Percentiles rank a stretch among this genome's conserved stretches.
Conservation (phyloP, 2,329 filamentous ascomycete genomes). For the Knufia fluminis region DNA sequence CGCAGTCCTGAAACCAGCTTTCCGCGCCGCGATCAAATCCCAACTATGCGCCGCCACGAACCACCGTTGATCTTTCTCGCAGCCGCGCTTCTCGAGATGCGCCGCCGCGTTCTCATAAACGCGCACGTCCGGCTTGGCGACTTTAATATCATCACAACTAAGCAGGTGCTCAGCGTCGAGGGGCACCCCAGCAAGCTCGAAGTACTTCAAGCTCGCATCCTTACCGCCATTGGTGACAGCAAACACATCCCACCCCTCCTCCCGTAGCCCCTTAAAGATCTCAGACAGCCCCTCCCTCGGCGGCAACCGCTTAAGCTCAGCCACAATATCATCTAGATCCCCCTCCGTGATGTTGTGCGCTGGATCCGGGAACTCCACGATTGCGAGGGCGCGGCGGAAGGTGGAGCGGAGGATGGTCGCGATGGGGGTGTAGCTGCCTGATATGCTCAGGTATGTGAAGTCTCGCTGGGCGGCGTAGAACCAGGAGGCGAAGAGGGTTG, state of each 20-base stretch:
- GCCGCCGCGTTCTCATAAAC: not conserved
- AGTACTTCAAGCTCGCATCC: not conserved
- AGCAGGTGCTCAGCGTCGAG: not conserved
- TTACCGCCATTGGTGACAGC: not conserved
- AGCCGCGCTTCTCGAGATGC: not conserved
- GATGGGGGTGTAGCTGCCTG: not conserved
- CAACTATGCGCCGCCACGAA: not conserved
- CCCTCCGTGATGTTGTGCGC: not conserved
- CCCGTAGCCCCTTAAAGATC: not conserved
- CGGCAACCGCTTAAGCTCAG: not conserved
- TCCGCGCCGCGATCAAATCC: conserved; percentile 1
- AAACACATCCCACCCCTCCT: not conserved
- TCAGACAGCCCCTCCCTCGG: not conserved
- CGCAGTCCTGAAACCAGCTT: conserved; percentile 1
- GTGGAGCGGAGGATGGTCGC: not conserved
- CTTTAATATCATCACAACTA: not conserved
- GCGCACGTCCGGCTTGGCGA: not conserved
- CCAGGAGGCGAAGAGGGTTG: conserved; percentile 3
- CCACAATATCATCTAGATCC: not conserved
- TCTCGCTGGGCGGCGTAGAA: conserved; percentile 5
- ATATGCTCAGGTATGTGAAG: not conserved
- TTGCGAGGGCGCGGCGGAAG: not conserved
- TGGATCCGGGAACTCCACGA: conserved; percentile 1
- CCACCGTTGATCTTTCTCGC: not conserved
- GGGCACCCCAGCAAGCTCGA: not conserved